These are phyloP conservation scores for Xylaria hypoxylon DNA, from an alignment of 2,329 filamentous ascomycete genomes.

Conservation along the genomic window DNA sequence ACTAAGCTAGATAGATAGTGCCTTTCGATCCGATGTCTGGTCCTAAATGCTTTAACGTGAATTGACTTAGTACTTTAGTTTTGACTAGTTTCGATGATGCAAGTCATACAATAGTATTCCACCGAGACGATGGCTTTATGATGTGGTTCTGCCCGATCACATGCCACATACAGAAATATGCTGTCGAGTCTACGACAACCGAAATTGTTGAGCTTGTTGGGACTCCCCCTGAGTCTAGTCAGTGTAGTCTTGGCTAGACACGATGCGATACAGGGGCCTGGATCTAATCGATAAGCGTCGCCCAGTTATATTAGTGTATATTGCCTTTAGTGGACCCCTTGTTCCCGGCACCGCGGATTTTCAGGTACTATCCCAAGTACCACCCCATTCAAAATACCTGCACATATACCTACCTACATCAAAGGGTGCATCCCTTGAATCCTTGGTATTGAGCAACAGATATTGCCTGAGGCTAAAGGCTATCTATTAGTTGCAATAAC, in stretches of 20 bases:
- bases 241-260: not conserved
- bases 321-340: too few relatives aligned
- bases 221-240: conserved; percentile 22
- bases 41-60: too few relatives aligned
- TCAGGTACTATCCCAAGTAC: too few relatives aligned
- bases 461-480: too few relatives aligned
- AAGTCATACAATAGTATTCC: conserved; percentile 17
- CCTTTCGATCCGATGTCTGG: not conserved
- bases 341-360: too few relatives aligned
- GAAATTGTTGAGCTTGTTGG: conserved; percentile 38
- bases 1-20: not conserved
- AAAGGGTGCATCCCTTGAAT: too few relatives aligned
- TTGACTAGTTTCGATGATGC: not conserved
- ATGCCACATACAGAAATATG: conserved; percentile 13
- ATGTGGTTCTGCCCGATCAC: conserved; percentile 24
- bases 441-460: too few relatives aligned
- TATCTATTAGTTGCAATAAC: too few relatives aligned
- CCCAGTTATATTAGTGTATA: conserved; percentile 12
- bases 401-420: too few relatives aligned
- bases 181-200: conserved; percentile 7
- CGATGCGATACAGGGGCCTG: conserved; percentile 9
- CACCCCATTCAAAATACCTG: too few relatives aligned
- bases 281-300: conserved; percentile 35
- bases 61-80: not conserved
- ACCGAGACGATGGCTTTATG: not conserved